phyloP scores from a whole-genome alignment of 2,329 filamentous ascomycete species.

The Erysiphe pulchra region DNA sequence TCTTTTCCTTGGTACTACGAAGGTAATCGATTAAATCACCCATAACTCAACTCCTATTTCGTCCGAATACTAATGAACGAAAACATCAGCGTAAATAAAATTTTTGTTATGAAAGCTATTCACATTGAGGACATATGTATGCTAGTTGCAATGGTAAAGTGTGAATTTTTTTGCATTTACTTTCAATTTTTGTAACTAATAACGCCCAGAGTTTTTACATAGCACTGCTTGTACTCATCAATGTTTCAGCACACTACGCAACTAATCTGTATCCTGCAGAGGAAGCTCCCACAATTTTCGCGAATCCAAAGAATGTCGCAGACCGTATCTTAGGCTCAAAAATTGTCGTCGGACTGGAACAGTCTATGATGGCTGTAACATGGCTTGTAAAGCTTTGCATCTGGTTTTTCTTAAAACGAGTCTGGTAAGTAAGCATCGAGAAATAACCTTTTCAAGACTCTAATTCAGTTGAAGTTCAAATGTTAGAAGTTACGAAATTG shows the following conservation, averaged over 20 bases:
- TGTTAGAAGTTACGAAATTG: conserved; percentile 6
- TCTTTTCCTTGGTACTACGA: conserved; percentile 3
- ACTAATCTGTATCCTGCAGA: conserved; percentile 17
- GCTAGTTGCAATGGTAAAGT: conserved; percentile 14
- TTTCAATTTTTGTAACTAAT: neutral
- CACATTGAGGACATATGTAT: conserved; percentile 16
- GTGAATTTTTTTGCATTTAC: neutral
- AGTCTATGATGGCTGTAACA: conserved; percentile 21
- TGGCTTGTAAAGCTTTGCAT: conserved; percentile 28
- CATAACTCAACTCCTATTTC: neutral
- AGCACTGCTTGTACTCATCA: conserved; percentile 14
- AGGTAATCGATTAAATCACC: conserved; percentile 3
- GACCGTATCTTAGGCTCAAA: conserved; percentile 21
- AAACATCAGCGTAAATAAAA: conserved; percentile 4
- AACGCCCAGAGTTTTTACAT: conserved; percentile 14
- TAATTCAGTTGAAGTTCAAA: conserved; percentile 2
- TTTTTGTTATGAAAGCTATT: conserved; percentile 4
- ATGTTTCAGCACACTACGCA: conserved; percentile 12
- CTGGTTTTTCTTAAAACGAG: conserved; percentile 17
- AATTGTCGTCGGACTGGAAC: conserved; percentile 21
- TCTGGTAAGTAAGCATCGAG: conserved; percentile 4
- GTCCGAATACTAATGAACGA: too few species aligned
- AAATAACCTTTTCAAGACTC: neutral
- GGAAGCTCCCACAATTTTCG: conserved; percentile 12
- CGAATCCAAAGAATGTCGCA: conserved; percentile 16